Evolutionary conservation across 2,329 filamentous ascomycete genomes (phyloP), one percentile per base, ranked within the genome.

Genomic region (Aspergillus sp.): DNA sequence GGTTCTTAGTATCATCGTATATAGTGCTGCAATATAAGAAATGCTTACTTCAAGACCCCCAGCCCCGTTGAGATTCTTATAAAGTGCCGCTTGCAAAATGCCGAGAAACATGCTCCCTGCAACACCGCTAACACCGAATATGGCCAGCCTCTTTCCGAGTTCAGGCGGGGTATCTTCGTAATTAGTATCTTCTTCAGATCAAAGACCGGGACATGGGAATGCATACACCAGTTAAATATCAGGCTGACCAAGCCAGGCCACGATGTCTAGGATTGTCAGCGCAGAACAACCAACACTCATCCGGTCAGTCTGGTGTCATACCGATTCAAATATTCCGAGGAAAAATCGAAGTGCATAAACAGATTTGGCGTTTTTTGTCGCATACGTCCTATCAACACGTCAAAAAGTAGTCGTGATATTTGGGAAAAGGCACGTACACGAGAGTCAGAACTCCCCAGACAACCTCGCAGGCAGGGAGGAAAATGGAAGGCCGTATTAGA

Each of bases 271-370:
- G 3, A 17, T 12, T 25, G 33, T 56, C 12, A 52, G 41, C 41
- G 14, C 14, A 2, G 45, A 43, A 17, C 4, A 15, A 15, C 12
- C 8, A 27, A 27, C 6, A 27, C 9, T 27, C 25, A 17, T 9
- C 31, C 3, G 23, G 17, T 43, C 15, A 37, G 6, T n/a, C 6
- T 7, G 14, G 14, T 11, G 11, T 12, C 23, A 25, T 52, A 68
- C 68, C 2, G 68, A 67, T 33, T 70, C 70, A 37, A 73, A 69
- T 8, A 73, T 63, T 0, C 73, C 72, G n/a, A 75, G 63, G 58
- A 74, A 72, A 54, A 77, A 77, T 1, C 74, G 65, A 14, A 76
- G 58, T 2, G 65, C 73, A 51, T 72, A 76, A 14, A 76, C 64
- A 6, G 70, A 66, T 21, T 68, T 63, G 1, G 68, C 69, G 23